These are phyloP conservation scores for Tubosaeta sp. DNA, from an alignment of 768 basidiomycete species.

Conservation along the genomic window DNA sequence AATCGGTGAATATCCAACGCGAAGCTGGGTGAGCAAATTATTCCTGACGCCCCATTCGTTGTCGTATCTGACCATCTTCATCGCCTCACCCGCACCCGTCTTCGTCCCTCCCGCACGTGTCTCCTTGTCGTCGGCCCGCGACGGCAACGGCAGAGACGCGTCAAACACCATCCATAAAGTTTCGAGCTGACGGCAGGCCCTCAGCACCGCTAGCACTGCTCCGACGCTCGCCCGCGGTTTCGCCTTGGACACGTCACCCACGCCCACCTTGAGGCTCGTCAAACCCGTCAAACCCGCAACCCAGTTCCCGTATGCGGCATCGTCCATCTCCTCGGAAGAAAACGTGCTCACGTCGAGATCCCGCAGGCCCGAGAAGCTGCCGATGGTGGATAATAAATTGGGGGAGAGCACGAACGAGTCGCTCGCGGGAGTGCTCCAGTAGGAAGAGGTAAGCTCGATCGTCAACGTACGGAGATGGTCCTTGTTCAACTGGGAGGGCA, in stretches of 20 bases:
- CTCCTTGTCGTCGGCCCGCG: background rate
- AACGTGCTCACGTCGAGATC: constrained; percentile 21
- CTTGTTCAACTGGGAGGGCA: constrained; percentile 14
- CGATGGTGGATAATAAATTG: constrained; percentile 11
- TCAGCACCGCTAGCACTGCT: constrained; percentile 19
- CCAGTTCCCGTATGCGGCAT: constrained; percentile 14
- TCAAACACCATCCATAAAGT: constrained; percentile 22
- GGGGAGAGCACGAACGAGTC: constrained; percentile 21
- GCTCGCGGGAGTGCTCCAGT: constrained; percentile 22
- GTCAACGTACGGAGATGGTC: constrained; percentile 7
- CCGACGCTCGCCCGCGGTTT: constrained; percentile 16
- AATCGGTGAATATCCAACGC: constrained; percentile 23
- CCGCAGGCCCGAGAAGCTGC: constrained; percentile 11
- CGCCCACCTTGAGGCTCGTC: constrained; percentile 19
- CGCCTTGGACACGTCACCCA: constrained; percentile 13
- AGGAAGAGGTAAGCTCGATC: constrained; percentile 25
- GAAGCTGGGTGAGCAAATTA: constrained; percentile 10
- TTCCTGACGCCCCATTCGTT: constrained; percentile 20
- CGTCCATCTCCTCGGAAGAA: constrained; percentile 17
- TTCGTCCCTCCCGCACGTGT: background rate
- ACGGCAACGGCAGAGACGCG: constrained; percentile 6
- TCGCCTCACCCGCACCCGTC: background rate
- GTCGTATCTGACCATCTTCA: background rate
- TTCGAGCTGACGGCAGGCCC: constrained; percentile 15
- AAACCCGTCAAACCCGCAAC: constrained; percentile 8